Evolutionary conservation across 495 filamentous ascomycete genomes (phyloP), one percentile per base, ranked within the genome.

Genomic region (Chaetomium fimeti): DNA sequence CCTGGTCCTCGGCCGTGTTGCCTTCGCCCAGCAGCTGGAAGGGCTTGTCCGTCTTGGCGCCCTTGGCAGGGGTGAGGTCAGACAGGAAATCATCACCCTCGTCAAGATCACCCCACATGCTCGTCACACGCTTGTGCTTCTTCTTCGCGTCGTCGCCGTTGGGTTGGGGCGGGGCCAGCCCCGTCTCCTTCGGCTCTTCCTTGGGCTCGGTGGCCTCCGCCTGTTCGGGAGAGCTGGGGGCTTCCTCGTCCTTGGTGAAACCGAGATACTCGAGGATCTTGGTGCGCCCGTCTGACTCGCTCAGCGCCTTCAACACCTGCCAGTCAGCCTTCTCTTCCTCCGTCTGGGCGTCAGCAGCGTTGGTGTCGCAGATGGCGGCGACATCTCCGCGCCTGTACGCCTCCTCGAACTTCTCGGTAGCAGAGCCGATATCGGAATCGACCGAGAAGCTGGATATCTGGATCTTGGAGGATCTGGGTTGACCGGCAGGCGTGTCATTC

Each of bases 271-370:
- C 89, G 11, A 92, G 81, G 55, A 98, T 85, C 67, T 88, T 85
- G 72, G 88, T 88, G 57, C 92, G 84, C 47, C 91, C 89, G 73
- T 92, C 90, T 11, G 85, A 85, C 9, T 92, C 86, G 45, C 92
- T 88, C 72, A 98, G 76, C n/a, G 91, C 90, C 75, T 93, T 86
- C 63, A 99, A 88, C 29, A 97, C 91, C 75, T 88, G 88, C 94
- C 94, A 99, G 74, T 98, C 93, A 16, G 89, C 88, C 81, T 91
- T 97, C 73, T 97, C 94, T 66, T 93, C 90, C 3, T 97, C 93
- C 7, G 85, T 90, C 64, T 83, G 85, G 20, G 93, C 89, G 57
- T 84, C 77, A 12, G 84, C 75, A 48, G 90, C 87, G 64, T 91
- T 88, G n/a, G 84, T 82, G 71, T 94, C 87, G 72, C 92, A 97